Conservation (phyloP, 202 grass and related monocot species). For the Carex arenaria region DNA sequence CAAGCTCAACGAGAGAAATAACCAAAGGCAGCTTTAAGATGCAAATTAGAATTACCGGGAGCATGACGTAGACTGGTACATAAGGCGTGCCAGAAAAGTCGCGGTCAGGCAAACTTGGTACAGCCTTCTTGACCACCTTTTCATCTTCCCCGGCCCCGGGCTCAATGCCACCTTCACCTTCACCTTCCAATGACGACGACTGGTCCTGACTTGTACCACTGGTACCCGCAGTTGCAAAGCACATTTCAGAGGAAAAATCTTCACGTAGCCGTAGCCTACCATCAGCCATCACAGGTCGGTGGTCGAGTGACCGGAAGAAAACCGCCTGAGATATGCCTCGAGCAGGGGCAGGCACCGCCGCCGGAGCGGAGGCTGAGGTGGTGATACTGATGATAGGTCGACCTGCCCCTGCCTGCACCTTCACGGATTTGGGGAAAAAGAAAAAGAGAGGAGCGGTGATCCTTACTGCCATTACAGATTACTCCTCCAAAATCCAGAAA, state of each 20-base stretch:
- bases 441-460: background rate
- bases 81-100: constrained; percentile 81
- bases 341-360: background rate
- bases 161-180: background rate
- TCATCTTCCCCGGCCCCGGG: background rate
- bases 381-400: background rate
- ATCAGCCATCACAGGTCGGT: background rate
- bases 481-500: background rate
- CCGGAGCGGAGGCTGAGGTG: background rate
- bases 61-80: constrained; percentile 78
- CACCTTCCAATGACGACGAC: background rate
- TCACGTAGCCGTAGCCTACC: background rate
- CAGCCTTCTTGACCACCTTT: constrained; percentile 17
- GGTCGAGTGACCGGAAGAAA: background rate
- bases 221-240: background rate
- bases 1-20: background rate
- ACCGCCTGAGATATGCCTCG: background rate
- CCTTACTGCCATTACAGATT: background rate
- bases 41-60: constrained; percentile 59
- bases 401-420: background rate
- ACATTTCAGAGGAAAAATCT: background rate
- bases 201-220: background rate
- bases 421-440: background rate
- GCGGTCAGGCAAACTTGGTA: constrained; percentile 42
- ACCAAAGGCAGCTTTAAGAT: background rate